Evolutionary conservation across 163 green algal species (phyloP).

Genomic region (Scenedesmus sp.): DNA sequence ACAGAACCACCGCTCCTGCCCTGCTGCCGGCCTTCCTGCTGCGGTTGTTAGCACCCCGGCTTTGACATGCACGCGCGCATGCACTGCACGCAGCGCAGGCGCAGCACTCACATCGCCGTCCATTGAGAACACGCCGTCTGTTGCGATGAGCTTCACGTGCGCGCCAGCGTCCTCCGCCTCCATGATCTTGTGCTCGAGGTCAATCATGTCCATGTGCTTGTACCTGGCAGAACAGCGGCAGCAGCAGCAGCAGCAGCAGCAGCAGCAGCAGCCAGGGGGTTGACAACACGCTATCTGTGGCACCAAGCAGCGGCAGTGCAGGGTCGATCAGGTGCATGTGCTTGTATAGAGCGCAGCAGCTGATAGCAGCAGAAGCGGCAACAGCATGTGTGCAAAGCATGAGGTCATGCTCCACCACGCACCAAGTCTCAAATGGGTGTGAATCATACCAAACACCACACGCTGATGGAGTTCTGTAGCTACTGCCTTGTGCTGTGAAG

Average conservation of each 20-base stretch:
- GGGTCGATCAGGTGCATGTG: conserved; percentile 83
- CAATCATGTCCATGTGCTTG: conserved; percentile 80
- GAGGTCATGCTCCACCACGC: no score
- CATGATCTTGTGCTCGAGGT: conserved; percentile 76
- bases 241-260: neutral
- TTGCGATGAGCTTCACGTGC: conserved; percentile 72
- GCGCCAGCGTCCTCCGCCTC: conserved; percentile 56
- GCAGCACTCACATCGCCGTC: conserved; percentile 75
- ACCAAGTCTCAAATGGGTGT: no score
- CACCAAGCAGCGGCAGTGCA: conserved; percentile 76
- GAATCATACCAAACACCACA: no score
- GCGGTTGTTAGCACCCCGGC: no score
- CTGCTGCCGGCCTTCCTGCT: no score
- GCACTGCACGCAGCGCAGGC: neutral
- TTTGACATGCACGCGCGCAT: no score
- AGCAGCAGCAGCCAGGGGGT: conserved; percentile 49
- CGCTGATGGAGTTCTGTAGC: no score
- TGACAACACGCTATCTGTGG: conserved; percentile 87
- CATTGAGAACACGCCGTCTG: conserved; percentile 87
- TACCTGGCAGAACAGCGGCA: conserved; percentile 58
- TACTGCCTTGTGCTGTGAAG: no score
- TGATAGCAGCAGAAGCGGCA: no score
- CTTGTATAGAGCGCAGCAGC: no score
- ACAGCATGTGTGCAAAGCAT: no score
- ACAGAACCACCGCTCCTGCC: no score